Base-by-base conservation (phyloP, 176 grass and related monocot species). In the Avena sativa region DNA sequence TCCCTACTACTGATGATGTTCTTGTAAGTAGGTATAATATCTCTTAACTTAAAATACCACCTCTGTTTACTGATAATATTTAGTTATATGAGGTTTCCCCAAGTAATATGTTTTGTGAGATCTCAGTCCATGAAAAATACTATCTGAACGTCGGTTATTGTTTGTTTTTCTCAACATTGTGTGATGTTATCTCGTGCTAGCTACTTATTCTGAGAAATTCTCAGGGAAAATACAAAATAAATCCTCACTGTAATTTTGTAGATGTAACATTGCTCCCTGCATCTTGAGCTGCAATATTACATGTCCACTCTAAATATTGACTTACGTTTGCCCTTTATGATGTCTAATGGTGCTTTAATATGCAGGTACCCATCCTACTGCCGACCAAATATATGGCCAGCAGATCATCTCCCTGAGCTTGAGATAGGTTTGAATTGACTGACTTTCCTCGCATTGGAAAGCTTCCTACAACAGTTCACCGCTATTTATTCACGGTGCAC, bases 301-400 rank as follows among this genome's bases (percentile, higher is more conserved):
- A 86, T 40, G 52, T 6, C 52, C 52, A 19, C 15, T 19, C 5
- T 56, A 15, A 56, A 56, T 56, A 6, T 56, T 56, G 7, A 4
- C 49, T 88, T 28, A 13, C 15, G n/a, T 21, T 62, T 63, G 1
- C 28, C 53, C 5, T 51, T 40, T 21, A 4, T 50, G 16, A 76
- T 15, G 9, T 71, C 15, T 76, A 12, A 34, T 62, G 2, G 15
- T 48, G 5, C 83, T 72, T 68, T 76, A 52, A 82, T 23, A 70
- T 92, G 50, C 86, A 98, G 96, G 78, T 98, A 98, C 56, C 96
- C 96, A 86, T 95, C 93, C 6, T 98, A 92, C 16, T 98, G 96
- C 79, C 90, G 86, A 83, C 92, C 93, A 83, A 98, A 98, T 84
- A 92, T 89, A 91, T 98, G 96, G 96, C 92, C 96, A 38, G 49